A percentile compares a stretch with the other conserved stretches of the same genome.
Evolutionary conservation across 805 yeast genomes (phyloP).

Genomic region (Schwanniomyces pseudopolymorphus): DNA sequence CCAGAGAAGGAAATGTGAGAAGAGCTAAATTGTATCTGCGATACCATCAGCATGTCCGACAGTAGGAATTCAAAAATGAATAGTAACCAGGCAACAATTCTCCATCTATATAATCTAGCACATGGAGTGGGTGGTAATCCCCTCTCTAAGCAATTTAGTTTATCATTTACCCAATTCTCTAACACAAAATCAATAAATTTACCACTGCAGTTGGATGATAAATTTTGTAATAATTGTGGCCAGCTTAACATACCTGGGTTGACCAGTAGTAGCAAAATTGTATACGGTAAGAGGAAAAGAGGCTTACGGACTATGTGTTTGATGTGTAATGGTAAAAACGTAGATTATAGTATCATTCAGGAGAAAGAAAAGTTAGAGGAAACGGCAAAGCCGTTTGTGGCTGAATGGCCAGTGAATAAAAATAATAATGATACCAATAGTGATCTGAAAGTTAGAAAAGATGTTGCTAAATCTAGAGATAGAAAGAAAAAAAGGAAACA

Average conservation of each 20-base stretch:
- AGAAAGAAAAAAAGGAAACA: slow-evolving; percentile 49
- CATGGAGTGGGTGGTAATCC: slow-evolving; percentile 27
- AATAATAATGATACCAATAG: not conserved
- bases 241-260: slow-evolving; percentile 34
- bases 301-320: slow-evolving; percentile 9
- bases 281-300: slow-evolving; percentile 13
- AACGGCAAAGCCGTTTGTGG: slow-evolving; percentile 4
- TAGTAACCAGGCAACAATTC: slow-evolving; percentile 17
- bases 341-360: not conserved
- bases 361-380: not conserved
- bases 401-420: slow-evolving; percentile 9
- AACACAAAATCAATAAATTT: slow-evolving; percentile 24
- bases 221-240: slow-evolving; percentile 33
- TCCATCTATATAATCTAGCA: slow-evolving; percentile 30
- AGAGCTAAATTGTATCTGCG: not conserved
- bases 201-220: slow-evolving; percentile 24
- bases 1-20: not conserved
- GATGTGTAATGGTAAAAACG: slow-evolving; percentile 6
- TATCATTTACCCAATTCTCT: slow-evolving; percentile 18
- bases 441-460: slow-evolving; percentile 1
- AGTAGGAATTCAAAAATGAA: not conserved
- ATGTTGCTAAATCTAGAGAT: slow-evolving; percentile 25
- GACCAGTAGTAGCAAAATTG: slow-evolving; percentile 21
- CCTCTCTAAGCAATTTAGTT: slow-evolving; percentile 22
- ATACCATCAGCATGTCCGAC: not conserved